Evolutionary conservation across 129 eudicot genomes (phyloP), one percentile per base, ranked within the genome.

Genomic region (Helianthus tuberosus): DNA sequence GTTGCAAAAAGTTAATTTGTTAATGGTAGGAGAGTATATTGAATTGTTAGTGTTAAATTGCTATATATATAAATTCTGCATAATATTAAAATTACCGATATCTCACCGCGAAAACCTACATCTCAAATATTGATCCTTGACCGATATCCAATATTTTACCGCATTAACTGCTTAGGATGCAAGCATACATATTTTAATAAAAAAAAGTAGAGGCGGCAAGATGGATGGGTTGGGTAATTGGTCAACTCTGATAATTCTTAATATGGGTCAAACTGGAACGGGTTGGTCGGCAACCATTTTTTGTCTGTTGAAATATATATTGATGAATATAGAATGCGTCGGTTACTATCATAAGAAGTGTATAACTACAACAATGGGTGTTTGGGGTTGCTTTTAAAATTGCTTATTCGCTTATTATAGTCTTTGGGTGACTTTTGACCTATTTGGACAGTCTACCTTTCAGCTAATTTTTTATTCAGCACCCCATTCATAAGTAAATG

Each of bases 131-230:
- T 32, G 36, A 5, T 32, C 36, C 36, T 32, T 32, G 36, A 32
- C 36, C 4, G 36, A 32, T 32, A 32, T 32, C 36, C 36, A 32
- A 2, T 32, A 32, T 32, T 32, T 32, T 32, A 32, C 36, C 4
- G 36, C 36, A 32, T 32, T 32, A 32, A 32, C 36, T 3, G 5
- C 36, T 32, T 32, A 27, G 32, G 32, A 27, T 27, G 32, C 32
- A 27, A 27, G 32, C 2, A 46, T 25, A 47, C 38, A 25, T 32
- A 67, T 36, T 20, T 20, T 38, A 49, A 46, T 50, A 6, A 20
- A 54, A 16, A 51, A 8, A 20, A 61, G 71, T 23, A 66, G 41
- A 66, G 71, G 57, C 25, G 32, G 72, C 72, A 23, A 67, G 41
- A 68, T 27, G 44, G 25, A 53, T 15, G 23, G 60, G 43, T 6